Conservation (phyloP, 1,139 yeast genomes). For the Geotrichum australiense region DNA sequence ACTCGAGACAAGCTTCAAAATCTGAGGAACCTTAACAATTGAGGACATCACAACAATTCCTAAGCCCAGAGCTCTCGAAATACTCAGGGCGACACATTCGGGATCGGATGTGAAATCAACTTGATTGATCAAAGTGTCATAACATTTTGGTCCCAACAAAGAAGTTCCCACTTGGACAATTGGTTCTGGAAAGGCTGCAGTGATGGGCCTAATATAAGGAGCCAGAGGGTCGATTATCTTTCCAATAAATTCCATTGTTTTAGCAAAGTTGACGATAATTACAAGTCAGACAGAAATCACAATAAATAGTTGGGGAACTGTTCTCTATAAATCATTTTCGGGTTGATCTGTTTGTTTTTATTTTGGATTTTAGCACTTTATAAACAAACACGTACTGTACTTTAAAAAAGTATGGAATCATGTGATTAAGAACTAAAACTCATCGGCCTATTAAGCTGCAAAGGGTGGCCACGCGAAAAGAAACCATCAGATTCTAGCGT, state of each 20-base stretch:
- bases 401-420: too few species aligned
- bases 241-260: constrained; percentile 25
- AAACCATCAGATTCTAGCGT: too few species aligned
- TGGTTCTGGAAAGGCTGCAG: constrained; percentile 25
- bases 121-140: constrained; percentile 22
- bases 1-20: constrained; percentile 30
- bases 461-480: too few species aligned
- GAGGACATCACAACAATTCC: constrained; percentile 36
- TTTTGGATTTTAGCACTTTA: too few species aligned
- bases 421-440: too few species aligned
- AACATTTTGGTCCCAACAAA: constrained; percentile 24
- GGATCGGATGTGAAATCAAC: constrained; percentile 28
- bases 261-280: not conserved
- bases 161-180: constrained; percentile 21
- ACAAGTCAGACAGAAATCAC: too few species aligned
- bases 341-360: too few species aligned
- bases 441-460: too few species aligned
- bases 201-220: constrained; percentile 23
- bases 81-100: constrained; percentile 28
- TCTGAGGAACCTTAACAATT: constrained; percentile 37
- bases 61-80: constrained; percentile 33
- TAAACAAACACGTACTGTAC: too few species aligned
- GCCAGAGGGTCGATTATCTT: constrained; percentile 23
- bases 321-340: too few species aligned
- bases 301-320: too few species aligned